phyloP scores from a whole-genome alignment of 2,329 filamentous ascomycete species.

The Trichoderma sp. region DNA sequence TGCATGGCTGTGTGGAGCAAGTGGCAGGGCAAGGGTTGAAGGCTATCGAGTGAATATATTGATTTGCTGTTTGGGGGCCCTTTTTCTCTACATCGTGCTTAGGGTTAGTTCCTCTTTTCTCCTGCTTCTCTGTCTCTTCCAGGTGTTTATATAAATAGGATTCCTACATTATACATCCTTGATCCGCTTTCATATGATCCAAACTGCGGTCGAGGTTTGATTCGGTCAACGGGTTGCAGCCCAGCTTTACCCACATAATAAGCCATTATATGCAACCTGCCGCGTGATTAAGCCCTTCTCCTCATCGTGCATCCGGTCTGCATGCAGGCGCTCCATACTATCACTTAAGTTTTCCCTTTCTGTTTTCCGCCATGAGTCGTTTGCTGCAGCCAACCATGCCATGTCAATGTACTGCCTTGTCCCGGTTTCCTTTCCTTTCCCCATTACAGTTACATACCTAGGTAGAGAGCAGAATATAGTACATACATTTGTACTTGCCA shows the following conservation, averaged over 20 bases:
- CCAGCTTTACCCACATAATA: constrained; percentile 8
- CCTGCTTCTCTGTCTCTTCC: too few species aligned
- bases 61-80: background rate
- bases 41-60: background rate
- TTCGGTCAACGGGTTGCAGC: background rate
- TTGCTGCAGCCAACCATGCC: background rate
- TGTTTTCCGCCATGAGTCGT: background rate
- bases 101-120: too few species aligned
- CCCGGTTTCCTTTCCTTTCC: too few species aligned
- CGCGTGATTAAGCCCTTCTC: constrained; percentile 5
- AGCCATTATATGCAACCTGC: background rate
- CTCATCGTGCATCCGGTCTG: constrained; percentile 22
- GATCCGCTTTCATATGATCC: background rate
- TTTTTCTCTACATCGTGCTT: too few species aligned
- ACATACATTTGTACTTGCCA: too few species aligned
- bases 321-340: constrained; percentile 12
- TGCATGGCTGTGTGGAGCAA: background rate
- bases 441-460: too few species aligned
- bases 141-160: background rate
- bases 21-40: background rate
- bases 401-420: background rate
- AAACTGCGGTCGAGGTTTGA: background rate
- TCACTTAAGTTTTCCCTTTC: too few species aligned
- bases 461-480: too few species aligned
- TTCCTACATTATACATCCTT: background rate